Base-by-base conservation (phyloP, 768 basidiomycete genomes). In the Psilocybe azurescens region DNA sequence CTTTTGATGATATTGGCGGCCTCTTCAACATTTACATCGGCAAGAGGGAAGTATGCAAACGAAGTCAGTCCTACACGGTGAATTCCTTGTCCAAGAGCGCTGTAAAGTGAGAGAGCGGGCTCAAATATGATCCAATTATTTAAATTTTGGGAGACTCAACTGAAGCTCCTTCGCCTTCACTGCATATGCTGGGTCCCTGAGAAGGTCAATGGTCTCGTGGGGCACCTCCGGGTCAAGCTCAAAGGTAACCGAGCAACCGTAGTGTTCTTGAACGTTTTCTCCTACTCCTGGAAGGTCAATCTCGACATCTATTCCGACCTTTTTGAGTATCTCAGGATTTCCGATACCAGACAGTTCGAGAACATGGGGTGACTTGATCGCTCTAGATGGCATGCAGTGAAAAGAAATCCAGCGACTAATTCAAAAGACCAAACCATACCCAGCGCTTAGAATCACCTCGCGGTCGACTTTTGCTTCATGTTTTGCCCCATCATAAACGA, bases 271-370 rank as follows among this genome's bases (percentile, higher is more conserved):
- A 8, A 68, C 65, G 70, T 86, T 83, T 63, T 84, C 82, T 1
- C 87, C 86, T 41, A 88, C 86, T 44, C 85, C 86, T 14, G 86
- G 84, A 11, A 86, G 77, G 18, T 83, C 79, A 41, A 81, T 59
- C 14, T 74, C 70, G n/a, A 82, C 75, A 32, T 73, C 62, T 47
- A 88, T 78, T 18, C 79, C 80, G n/a, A 77, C 79, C 2, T 72
- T 70, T 20, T 75, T 63, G n/a, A 89, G 72, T 2, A 86, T 77
- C 48, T 84, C 80, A 54, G 70, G 67, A 4, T 83, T 84, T 0
- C 87, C 87, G 50, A 88, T 78, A 46, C 87, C 87, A 44, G 83
- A 85, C 13, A 79, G 75, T 74, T 84, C 75, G 11, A 88, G 73
- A 16, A 87, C 75, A 9, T 84, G 79, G 1, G 87, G 83, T 49